phyloP scores from a whole-genome alignment of 2,329 filamentous ascomycete genomes.

The Fusarium pilosicola region DNA sequence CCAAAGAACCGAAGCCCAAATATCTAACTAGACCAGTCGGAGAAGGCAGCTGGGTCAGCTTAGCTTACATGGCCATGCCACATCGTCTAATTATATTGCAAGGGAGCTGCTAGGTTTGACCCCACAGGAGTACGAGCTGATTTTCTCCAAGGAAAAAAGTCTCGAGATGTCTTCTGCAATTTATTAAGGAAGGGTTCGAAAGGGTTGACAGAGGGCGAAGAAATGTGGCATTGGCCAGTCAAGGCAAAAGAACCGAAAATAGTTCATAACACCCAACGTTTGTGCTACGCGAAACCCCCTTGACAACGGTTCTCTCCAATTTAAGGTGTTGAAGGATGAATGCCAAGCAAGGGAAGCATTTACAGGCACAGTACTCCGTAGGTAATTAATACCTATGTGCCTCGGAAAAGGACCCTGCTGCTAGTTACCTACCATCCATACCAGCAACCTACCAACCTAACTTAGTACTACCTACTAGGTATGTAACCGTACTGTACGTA shows the following conservation, averaged over 20 bases:
- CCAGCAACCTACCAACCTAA: not conserved
- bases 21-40: constrained; percentile 20
- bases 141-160: constrained; percentile 1
- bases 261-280: not conserved
- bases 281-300: not conserved
- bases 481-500: not conserved
- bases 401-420: constrained; percentile 22
- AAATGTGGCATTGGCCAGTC: not conserved
- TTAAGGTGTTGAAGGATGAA: constrained; percentile 1
- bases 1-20: constrained; percentile 3
- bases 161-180: not conserved
- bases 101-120: constrained; percentile 28
- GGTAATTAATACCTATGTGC: not conserved
- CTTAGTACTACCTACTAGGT: not conserved
- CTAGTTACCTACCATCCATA: not conserved
- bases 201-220: not conserved
- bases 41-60: constrained; percentile 18
- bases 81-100: constrained; percentile 21
- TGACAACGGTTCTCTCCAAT: not conserved
- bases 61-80: constrained; percentile 34
- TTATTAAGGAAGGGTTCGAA: not conserved
- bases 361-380: not conserved
- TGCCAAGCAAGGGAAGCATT: constrained; percentile 36
- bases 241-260: not conserved
- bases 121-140: constrained; percentile 23